Base-by-base conservation (phyloP, 2,329 filamentous ascomycete species). In the Diaporthe nobilis region DNA sequence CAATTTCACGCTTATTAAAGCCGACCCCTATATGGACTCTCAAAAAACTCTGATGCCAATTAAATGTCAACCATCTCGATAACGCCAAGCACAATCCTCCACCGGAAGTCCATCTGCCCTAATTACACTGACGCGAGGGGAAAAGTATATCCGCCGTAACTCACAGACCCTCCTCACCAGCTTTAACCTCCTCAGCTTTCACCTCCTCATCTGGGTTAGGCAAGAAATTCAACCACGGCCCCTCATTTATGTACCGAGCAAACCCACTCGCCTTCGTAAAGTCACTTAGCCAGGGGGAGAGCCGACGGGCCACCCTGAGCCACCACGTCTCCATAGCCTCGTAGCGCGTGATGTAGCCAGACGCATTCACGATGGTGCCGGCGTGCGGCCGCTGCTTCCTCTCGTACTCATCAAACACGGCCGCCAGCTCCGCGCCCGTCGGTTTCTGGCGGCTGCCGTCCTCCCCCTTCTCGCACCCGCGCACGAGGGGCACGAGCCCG, bases 301-400 rank as follows among this genome's bases (percentile, higher is more conserved):
- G 17, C 3, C 58, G 37, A 10, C 72, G 72, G 10, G 68, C 44
- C 12, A 57, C 22, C 63, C 70, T 55, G 42, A 73, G 61, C 73
- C 75, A 79, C 80, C 80, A 80, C 12, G 76, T 78, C 34, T 81
- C 77, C 75, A 80, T 76, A 15, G 79, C 78, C 58, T 81, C 80
- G 49, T 78, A 81, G 1, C 79, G 77, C 10, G 79, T 80, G 31
- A 80, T 76, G 8, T 78, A 78, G 25, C 77, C 76, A 17, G 80
- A 80, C 39, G 77, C 39, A 3, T 44, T 76, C 25, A 79, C 76
- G 17, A 78, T 68, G 9, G 65, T 51, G 9, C 77, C 34, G 10
- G 78, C 78, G 15, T 77, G 78, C 13, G 79, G 78, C 39, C 77
- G 75, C 34, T 81, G 80, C 63, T 73, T 75, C 47, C n/a, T 42